phyloP scores from a whole-genome alignment of 345 rosid species.

The Eucalyptus regnans region DNA sequence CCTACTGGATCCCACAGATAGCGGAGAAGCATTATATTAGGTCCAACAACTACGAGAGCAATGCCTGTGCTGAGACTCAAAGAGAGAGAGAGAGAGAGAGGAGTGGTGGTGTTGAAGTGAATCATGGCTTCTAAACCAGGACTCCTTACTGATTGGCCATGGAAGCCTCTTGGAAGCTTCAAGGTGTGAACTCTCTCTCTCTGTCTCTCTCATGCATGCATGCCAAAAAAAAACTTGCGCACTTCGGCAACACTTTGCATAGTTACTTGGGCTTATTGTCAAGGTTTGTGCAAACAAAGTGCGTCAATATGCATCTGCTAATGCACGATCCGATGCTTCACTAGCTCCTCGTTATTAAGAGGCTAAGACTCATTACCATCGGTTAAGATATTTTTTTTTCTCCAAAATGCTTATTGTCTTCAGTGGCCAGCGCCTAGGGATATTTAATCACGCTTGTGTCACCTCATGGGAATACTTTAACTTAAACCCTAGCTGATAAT shows the following conservation, averaged over 20 bases:
- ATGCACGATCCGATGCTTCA: neutral
- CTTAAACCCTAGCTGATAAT: neutral
- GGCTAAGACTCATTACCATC: neutral
- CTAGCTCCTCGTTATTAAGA: neutral
- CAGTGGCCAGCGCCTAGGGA: neutral
- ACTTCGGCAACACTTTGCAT: neutral
- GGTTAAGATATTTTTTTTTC: neutral
- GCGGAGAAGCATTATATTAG: neutral
- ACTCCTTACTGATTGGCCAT: slow-evolving; percentile 59
- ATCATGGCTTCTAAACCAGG: slow-evolving; percentile 60
- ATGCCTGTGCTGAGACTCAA: neutral
- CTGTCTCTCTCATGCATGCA: neutral
- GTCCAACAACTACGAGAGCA: neutral
- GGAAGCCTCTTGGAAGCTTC: slow-evolving; percentile 50
- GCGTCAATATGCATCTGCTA: neutral
- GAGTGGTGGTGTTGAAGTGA: neutral
- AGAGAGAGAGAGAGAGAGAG: neutral
- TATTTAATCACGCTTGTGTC: neutral
- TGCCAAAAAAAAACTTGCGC: neutral
- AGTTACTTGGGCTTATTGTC: neutral
- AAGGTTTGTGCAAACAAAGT: neutral
- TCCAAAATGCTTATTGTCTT: neutral
- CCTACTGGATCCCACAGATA: neutral
- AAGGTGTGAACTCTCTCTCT: slow-evolving; percentile 16
- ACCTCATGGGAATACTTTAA: neutral